Conservation (phyloP, 768 basidiomycete genomes). For the Amanita inopinata region DNA sequence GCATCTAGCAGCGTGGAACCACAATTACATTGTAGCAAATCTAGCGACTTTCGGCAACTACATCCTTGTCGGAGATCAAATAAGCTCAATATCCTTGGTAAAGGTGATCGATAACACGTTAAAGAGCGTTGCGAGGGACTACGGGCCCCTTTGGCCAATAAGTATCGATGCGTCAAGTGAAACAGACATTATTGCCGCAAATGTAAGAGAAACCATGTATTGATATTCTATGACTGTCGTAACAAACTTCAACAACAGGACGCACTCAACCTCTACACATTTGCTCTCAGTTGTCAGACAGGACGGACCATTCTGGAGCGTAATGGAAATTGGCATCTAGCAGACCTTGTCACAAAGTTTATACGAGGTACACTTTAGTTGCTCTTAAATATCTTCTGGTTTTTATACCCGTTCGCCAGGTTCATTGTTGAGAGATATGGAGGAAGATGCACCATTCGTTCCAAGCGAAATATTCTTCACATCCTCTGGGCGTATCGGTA, state of each 20-base stretch:
- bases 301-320: constrained; percentile 41
- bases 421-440: constrained; percentile 36
- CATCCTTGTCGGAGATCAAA: constrained; percentile 61
- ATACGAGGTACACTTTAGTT: constrained; percentile 43
- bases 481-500: constrained; percentile 68
- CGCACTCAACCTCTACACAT: constrained; percentile 58
- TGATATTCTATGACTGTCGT: too few relatives aligned
- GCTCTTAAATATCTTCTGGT: not conserved
- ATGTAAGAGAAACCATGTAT: constrained; percentile 37
- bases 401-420: constrained; percentile 29
- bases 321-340: constrained; percentile 64
- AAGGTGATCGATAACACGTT: constrained; percentile 36
- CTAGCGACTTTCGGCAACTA: constrained; percentile 49
- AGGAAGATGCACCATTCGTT: constrained; percentile 30
- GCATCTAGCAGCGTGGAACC: constrained; percentile 56
- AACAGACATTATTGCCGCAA: constrained; percentile 57
- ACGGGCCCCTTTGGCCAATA: constrained; percentile 66
- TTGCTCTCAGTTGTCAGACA: constrained; percentile 36
- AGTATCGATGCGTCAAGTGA: constrained; percentile 48
- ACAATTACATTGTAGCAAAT: constrained; percentile 71
- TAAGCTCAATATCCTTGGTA: constrained; percentile 70
- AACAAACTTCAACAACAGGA: too few relatives aligned
- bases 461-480: constrained; percentile 70
- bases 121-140: constrained; percentile 58
- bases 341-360: constrained; percentile 73